Evolutionary conservation across 2,329 filamentous ascomycete genomes (phyloP).

Genomic region (Colletotrichum sidae): DNA sequence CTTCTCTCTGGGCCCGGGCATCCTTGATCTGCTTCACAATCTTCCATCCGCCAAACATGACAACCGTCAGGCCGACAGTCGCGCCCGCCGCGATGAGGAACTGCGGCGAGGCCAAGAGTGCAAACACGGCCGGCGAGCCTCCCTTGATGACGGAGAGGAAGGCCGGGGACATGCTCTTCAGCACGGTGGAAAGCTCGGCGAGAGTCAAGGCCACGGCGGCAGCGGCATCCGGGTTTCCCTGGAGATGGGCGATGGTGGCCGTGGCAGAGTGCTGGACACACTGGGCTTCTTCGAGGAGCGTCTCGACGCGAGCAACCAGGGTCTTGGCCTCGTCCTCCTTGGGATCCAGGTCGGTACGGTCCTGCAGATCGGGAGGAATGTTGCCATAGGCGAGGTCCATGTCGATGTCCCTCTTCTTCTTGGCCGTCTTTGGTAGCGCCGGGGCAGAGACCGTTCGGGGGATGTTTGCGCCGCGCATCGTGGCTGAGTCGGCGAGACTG

Average conservation of each 20-base stretch:
- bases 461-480: slow-evolving; percentile 41
- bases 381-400: slow-evolving; percentile 94
- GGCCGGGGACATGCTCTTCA: slow-evolving; percentile 85
- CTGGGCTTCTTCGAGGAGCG: slow-evolving; percentile 85
- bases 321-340: slow-evolving; percentile 61
- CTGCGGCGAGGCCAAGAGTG: slow-evolving; percentile 87
- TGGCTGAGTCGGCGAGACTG: slow-evolving; percentile 34
- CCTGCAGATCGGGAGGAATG: slow-evolving; percentile 75
- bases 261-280: slow-evolving; percentile 88
- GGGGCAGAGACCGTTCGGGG: slow-evolving; percentile 56
- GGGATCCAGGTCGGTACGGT: slow-evolving; percentile 60
- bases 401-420: slow-evolving; percentile 72
- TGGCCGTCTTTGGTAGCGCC: slow-evolving; percentile 44
- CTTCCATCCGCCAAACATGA: slow-evolving; percentile 96
- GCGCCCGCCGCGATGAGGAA: slow-evolving; percentile 94
- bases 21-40: slow-evolving; percentile 88
- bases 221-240: slow-evolving; percentile 82
- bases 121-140: slow-evolving; percentile 86
- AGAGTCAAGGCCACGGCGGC: slow-evolving; percentile 93
- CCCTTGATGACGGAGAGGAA: slow-evolving; percentile 82
- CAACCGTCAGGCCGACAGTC: slow-evolving; percentile 91
- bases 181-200: slow-evolving; percentile 87
- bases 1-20: slow-evolving; percentile 45
- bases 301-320: slow-evolving; percentile 81
- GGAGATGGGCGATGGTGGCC: slow-evolving; percentile 81